A percentile compares a stretch with the other conserved stretches of the same genome.
phyloP scores from a whole-genome alignment of 2,329 filamentous ascomycete genomes.

The Xylariaceae sp. region DNA sequence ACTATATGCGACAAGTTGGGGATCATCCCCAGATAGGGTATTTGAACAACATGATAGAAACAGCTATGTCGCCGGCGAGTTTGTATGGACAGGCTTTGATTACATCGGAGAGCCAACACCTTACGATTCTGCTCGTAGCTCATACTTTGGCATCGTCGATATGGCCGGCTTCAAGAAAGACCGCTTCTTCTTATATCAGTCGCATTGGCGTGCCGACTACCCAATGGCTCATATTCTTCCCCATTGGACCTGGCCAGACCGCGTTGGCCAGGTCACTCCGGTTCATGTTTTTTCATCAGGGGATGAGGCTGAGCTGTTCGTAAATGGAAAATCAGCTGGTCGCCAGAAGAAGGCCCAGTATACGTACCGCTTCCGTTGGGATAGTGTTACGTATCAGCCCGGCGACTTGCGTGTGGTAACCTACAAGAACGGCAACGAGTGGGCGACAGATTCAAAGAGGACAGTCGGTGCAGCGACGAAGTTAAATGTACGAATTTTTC shows the following conservation, averaged over 20 bases:
- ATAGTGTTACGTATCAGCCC: slow-evolving; percentile 54
- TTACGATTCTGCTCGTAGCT: slow-evolving; percentile 54
- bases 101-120: slow-evolving; percentile 58
- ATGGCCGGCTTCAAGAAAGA: slow-evolving; percentile 64
- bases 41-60: slow-evolving; percentile 55
- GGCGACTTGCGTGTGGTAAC: slow-evolving; percentile 54
- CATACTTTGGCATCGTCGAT: slow-evolving; percentile 63
- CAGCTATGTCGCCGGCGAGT: slow-evolving; percentile 59
- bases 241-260: slow-evolving; percentile 61
- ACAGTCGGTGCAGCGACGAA: slow-evolving; percentile 49
- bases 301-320: slow-evolving; percentile 60
- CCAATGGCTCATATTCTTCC: slow-evolving; percentile 59
- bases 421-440: slow-evolving; percentile 53
- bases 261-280: slow-evolving; percentile 54
- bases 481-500: slow-evolving; percentile 40
- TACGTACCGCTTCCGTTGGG: slow-evolving; percentile 60
- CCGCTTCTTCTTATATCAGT: slow-evolving; percentile 60
- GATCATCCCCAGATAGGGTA: slow-evolving; percentile 58
- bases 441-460: slow-evolving; percentile 50
- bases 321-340: slow-evolving; percentile 56
- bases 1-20: slow-evolving; percentile 54
- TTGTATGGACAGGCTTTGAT: slow-evolving; percentile 58
- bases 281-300: slow-evolving; percentile 60
- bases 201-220: slow-evolving; percentile 56
- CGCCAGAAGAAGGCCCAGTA: slow-evolving; percentile 42